These are phyloP conservation scores for Apiospora kogelbergensis DNA, from an alignment of 2,329 filamentous ascomycete genomes.

Conservation along the genomic window DNA sequence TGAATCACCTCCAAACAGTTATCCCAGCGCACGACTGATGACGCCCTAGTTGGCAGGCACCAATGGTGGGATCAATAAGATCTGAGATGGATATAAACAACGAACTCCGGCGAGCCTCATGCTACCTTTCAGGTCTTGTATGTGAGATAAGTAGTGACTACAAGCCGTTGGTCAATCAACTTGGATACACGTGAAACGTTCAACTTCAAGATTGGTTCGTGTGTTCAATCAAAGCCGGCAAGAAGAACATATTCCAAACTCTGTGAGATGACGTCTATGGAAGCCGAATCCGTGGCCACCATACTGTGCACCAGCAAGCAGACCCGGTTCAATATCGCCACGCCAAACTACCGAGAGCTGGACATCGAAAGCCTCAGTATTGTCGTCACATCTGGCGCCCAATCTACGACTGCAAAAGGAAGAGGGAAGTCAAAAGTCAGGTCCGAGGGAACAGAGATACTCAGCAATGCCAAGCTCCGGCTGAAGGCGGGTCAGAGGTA, in stretches of 20 bases:
- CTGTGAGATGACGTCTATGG: slow-evolving; percentile 45
- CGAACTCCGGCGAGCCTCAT: no score
- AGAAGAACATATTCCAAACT: neutral
- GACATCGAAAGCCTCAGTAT: slow-evolving; percentile 75
- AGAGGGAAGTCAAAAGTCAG: slow-evolving; percentile 53
- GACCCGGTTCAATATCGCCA: slow-evolving; percentile 63
- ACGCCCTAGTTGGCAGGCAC: neutral
- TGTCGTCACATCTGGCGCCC: slow-evolving; percentile 47
- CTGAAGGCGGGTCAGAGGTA: slow-evolving; percentile 74
- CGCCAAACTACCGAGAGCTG: slow-evolving; percentile 59
- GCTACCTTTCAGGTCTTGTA: neutral
- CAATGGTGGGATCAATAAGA: neutral
- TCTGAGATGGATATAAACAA: neutral
- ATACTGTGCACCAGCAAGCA: slow-evolving; percentile 67
- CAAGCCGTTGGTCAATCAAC: neutral
- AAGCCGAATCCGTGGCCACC: slow-evolving; percentile 49
- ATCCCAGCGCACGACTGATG: neutral
- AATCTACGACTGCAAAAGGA: slow-evolving; percentile 30
- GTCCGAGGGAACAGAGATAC: slow-evolving; percentile 60
- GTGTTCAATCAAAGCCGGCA: neutral
- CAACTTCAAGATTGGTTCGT: neutral
- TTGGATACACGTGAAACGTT: neutral
- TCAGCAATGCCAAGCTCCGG: slow-evolving; percentile 67
- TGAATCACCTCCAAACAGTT: neutral
- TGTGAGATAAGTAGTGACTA: neutral